A percentile compares a stretch with the other conserved stretches of the same genome.
Evolutionary conservation across 345 rosid genomes (phyloP).

Genomic region (Eucalyptus globulus): DNA sequence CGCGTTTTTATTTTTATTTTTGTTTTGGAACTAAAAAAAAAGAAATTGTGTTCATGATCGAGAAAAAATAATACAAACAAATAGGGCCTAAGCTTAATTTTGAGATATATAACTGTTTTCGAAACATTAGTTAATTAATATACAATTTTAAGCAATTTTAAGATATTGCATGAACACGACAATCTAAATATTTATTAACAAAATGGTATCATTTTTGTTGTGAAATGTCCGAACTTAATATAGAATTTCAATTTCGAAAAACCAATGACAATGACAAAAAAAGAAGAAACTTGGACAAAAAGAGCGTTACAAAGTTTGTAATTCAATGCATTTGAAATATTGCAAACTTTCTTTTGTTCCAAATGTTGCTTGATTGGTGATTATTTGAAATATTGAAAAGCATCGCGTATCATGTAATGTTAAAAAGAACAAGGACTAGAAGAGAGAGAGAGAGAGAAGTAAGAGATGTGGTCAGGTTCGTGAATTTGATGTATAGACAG

Average conservation of each 20-base stretch:
- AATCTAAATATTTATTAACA: background rate
- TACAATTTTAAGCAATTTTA: background rate
- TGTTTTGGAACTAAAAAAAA: no score
- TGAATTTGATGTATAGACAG: background rate
- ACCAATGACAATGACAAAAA: no score
- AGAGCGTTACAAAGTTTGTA: background rate
- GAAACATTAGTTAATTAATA: background rate
- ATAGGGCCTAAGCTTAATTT: background rate
- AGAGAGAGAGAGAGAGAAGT: background rate
- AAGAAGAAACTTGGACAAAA: no score
- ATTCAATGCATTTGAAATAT: background rate
- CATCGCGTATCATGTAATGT: background rate
- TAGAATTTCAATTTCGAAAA: background rate
- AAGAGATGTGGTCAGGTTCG: background rate
- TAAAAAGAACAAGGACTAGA: background rate
- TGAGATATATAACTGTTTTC: background rate
- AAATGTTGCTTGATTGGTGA: background rate
- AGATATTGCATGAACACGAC: background rate
- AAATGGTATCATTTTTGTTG: background rate
- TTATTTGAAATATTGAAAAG: no score
- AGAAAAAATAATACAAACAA: no score
- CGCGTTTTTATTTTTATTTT: no score
- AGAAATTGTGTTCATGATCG: no score
- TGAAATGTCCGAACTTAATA: no score
- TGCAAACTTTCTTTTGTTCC: background rate